phyloP scores from a whole-genome alignment of 2,329 filamentous ascomycete genomes.

The Phoma herbarum region DNA sequence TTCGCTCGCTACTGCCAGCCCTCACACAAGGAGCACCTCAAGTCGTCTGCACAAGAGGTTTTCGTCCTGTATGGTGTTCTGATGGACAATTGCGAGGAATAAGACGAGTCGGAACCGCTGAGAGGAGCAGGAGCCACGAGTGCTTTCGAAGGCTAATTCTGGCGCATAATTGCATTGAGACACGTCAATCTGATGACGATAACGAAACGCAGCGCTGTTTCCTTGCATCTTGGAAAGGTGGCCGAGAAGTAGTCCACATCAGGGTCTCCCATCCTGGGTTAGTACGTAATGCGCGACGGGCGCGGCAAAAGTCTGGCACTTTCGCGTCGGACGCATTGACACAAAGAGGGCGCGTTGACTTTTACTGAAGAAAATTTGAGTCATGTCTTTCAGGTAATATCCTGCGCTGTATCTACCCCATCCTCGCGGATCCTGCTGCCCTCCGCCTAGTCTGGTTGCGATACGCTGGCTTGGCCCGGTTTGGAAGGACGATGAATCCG shows the following conservation, averaged over 20 bases:
- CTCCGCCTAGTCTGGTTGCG: conserved; percentile 38
- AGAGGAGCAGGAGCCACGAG: neutral
- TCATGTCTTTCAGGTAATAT: conserved; percentile 23
- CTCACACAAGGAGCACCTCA: conserved; percentile 32
- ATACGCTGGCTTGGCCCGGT: conserved; percentile 33
- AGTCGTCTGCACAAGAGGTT: conserved; percentile 36
- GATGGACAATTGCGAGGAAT: conserved; percentile 30
- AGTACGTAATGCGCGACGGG: conserved; percentile 34
- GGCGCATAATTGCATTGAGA: neutral
- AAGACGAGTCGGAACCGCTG: neutral
- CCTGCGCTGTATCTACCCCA: conserved; percentile 17
- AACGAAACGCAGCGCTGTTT: neutral
- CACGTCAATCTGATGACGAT: neutral
- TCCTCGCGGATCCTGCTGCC: conserved; percentile 18
- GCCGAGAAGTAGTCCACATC: conserved; percentile 4
- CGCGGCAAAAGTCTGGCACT: conserved; percentile 33
- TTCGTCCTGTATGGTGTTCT: conserved; percentile 44
- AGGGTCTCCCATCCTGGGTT: conserved; percentile 18
- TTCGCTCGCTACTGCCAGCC: conserved; percentile 40
- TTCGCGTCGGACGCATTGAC: conserved; percentile 34
- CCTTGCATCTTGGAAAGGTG: neutral
- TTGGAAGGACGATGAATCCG: conserved; percentile 37
- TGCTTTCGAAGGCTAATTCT: neutral
- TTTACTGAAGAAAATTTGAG: conserved; percentile 20
- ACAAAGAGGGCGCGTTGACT: conserved; percentile 17